Evolutionary conservation across 192 early-diverging fungal species (phyloP), one percentile per base, ranked within the genome.

Genomic region (Backusella luteola): DNA sequence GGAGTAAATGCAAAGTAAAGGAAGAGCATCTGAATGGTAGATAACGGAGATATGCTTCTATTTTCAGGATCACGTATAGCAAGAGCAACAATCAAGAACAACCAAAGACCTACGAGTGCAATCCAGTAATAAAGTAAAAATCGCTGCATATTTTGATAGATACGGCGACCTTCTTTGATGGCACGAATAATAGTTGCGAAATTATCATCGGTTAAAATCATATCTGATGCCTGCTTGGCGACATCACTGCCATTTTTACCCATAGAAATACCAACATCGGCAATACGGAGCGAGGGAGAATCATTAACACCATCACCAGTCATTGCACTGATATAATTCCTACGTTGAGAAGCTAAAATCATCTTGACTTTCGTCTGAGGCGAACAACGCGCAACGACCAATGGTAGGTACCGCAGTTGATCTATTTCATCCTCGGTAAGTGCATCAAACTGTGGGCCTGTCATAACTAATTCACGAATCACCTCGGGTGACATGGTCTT

Each of bases 311-410:
- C 93, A 84, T 94, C 93, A 80, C 97, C 97, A 21, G 96, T 97
- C 95, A 96, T 96, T 36, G 93, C 94, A 72, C 91, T 90, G 71
- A 92, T 90, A 71, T 91, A 87, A 12, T 85, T 83, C 66, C 89
- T 86, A 49, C 88, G 84, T 77, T 97, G 94, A 63, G 96, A 87
- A 15, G 96, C 94, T 76, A 90, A 86, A 73, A 99, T 95, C 86
- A 99, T 97, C 81, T 99, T 97, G 73, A 97, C 90, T 83, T 99
- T 99, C 80, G 95, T 97, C 75, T 99, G 96, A 17, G 97, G 97
- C 72, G 78, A 80, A 83, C 95, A 95, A 67, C 96, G 89, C 0
- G 96, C 96, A 86, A 98, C 95, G 15, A 98, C 96, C n/a, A 91
- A 85, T 38, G 96, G 95, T 49, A 96, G 90, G 21, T 93, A 91